phyloP scores from a whole-genome alignment of 2,329 filamentous ascomycete genomes.

The Incumbomyces lentus region DNA sequence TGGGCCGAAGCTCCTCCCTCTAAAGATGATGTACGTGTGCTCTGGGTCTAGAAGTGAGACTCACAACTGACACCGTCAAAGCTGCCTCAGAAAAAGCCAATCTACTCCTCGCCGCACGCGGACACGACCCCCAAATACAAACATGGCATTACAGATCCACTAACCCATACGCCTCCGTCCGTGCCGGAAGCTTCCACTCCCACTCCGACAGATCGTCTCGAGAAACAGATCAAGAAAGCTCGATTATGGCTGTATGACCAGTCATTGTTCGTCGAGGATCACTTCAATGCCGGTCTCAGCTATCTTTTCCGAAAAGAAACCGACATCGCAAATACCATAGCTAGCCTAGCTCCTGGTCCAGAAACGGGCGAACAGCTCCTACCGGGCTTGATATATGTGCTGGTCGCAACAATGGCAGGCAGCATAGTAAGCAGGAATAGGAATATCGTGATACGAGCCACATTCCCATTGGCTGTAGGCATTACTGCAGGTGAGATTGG shows the following conservation, averaged over 20 bases:
- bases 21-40: slow-evolving; percentile 5
- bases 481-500: slow-evolving; percentile 52
- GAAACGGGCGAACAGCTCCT: slow-evolving; percentile 81
- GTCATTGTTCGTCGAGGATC: slow-evolving; percentile 64
- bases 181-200: slow-evolving; percentile 33
- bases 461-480: slow-evolving; percentile 68
- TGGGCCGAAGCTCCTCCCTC: slow-evolving; percentile 32
- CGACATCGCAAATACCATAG: slow-evolving; percentile 79
- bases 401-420: slow-evolving; percentile 90
- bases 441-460: slow-evolving; percentile 67
- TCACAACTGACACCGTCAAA: slow-evolving; percentile 10
- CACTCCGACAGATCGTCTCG: slow-evolving; percentile 81
- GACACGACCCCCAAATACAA: slow-evolving; percentile 10
- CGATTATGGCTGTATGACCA: slow-evolving; percentile 73
- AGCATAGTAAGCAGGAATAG: slow-evolving; percentile 83
- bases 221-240: slow-evolving; percentile 66
- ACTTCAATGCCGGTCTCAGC: slow-evolving; percentile 72
- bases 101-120: slow-evolving; percentile 27
- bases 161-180: slow-evolving; percentile 6
- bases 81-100: slow-evolving; percentile 29
- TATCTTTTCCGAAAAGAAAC: slow-evolving; percentile 75
- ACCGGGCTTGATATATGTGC: slow-evolving; percentile 81
- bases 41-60: neutral
- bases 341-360: slow-evolving; percentile 74
- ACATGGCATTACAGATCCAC: slow-evolving; percentile 4